Evolutionary conservation across 352 stramenopile genomes (phyloP).

Genomic region (Phytophthora aleatoria): DNA sequence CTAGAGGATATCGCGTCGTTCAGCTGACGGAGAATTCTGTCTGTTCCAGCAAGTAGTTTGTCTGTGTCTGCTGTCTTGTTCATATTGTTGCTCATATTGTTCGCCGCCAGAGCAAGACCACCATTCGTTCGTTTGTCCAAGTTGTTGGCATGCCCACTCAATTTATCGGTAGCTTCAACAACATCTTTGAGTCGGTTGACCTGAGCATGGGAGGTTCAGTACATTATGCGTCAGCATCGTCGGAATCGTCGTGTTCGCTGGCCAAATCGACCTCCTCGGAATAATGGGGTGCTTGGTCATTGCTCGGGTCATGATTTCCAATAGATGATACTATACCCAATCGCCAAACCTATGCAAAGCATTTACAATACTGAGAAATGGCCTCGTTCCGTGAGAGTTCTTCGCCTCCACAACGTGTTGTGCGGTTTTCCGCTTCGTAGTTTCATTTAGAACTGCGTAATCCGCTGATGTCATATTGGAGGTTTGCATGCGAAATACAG

Average conservation of each 20-base stretch:
- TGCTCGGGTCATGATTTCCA: neutral
- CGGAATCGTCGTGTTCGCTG: no score
- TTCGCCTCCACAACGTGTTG: conserved; percentile 1
- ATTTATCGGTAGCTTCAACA: no score
- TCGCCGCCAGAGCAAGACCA: no score
- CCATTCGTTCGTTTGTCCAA: no score
- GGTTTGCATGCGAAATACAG: conserved; percentile 1
- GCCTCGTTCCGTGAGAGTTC: neutral
- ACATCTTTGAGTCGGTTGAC: no score
- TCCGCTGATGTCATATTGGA: neutral
- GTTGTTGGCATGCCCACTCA: no score
- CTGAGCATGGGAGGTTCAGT: no score
- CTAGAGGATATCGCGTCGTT: neutral
- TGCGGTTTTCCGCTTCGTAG: conserved; percentile 10
- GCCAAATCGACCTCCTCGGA: no score
- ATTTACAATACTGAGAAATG: conserved; percentile 1
- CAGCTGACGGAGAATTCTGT: neutral
- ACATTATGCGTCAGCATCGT: no score
- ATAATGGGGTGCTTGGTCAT: no score
- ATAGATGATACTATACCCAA: neutral
- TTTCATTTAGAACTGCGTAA: conserved; percentile 3
- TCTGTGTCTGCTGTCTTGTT: neutral
- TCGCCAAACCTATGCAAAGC: neutral
- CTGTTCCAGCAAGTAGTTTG: neutral
- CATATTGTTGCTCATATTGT: no score